Evolutionary conservation across 1,139 yeast species (phyloP).

Genomic region (Suhomyces ambrosiae): DNA sequence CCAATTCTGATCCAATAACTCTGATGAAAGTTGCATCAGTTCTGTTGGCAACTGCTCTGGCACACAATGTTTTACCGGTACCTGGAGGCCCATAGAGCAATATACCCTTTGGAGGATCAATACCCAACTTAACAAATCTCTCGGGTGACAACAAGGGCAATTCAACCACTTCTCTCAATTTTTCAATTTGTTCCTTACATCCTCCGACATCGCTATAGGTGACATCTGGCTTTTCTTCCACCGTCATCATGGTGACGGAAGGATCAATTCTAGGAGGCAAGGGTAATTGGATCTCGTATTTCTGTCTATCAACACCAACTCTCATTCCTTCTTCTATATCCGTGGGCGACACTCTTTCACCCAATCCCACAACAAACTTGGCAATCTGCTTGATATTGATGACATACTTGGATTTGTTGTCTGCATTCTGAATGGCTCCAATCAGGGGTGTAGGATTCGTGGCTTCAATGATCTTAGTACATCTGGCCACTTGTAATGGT

Average conservation of each 20-base stretch:
- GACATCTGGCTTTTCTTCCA: constrained; percentile 95
- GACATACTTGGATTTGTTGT: constrained; percentile 87
- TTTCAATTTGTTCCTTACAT: constrained; percentile 96
- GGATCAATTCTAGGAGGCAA: constrained; percentile 98
- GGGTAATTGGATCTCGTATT: constrained; percentile 95
- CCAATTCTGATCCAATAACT: constrained; percentile 96
- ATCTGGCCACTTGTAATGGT: constrained; percentile 96
- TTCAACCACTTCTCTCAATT: constrained; percentile 95
- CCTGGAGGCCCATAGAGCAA: constrained; percentile 97
- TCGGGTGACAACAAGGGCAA: constrained; percentile 93
- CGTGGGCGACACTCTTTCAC: constrained; percentile 95
- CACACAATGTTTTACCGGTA: constrained; percentile 96
- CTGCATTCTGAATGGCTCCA: constrained; percentile 57
- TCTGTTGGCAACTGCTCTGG: constrained; percentile 97
- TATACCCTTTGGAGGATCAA: constrained; percentile 98
- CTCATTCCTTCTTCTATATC: constrained; percentile 99
- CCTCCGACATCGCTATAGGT: constrained; percentile 95
- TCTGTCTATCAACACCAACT: constrained; percentile 97
- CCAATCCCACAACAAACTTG: constrained; percentile 93
- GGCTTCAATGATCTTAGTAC: constrained; percentile 91
- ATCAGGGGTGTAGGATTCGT: constrained; percentile 37
- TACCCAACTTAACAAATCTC: constrained; percentile 92
- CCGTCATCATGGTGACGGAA: constrained; percentile 99
- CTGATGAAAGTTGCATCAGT: constrained; percentile 98
- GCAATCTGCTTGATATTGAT: constrained; percentile 98